These are phyloP conservation scores for Sutorius eximius DNA, from an alignment of 1,284 basidiomycete species.

Conservation along the genomic window DNA sequence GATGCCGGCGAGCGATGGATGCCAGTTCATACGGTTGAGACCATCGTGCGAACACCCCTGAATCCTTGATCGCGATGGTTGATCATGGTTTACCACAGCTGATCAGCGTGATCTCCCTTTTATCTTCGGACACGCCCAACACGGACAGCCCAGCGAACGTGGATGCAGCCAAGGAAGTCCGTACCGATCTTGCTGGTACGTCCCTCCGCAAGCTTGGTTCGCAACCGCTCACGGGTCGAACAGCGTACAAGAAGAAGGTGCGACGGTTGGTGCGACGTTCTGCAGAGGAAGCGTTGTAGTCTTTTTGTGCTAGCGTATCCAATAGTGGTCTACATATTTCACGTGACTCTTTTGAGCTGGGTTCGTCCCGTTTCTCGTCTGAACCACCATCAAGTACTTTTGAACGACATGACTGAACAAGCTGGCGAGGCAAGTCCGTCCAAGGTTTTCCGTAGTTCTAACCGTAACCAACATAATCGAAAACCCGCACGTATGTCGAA, in stretches of 20 bases:
- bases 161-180: slow-evolving; percentile 91
- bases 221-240: slow-evolving; percentile 8
- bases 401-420: slow-evolving; percentile 39
- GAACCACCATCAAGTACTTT: background rate
- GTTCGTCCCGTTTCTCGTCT: background rate
- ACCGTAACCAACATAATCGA: slow-evolving; percentile 32
- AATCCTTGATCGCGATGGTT: slow-evolving; percentile 1
- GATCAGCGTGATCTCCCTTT: slow-evolving; percentile 92
- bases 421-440: slow-evolving; percentile 42
- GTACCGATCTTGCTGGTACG: slow-evolving; percentile 70
- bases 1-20: slow-evolving; percentile 97
- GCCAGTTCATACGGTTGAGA: slow-evolving; percentile 96
- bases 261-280: slow-evolving; percentile 80
- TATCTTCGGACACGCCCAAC: slow-evolving; percentile 92
- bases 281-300: slow-evolving; percentile 76
- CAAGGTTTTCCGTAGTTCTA: slow-evolving; percentile 30
- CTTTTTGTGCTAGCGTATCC: background rate
- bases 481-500: slow-evolving; percentile 37
- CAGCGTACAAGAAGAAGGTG: slow-evolving; percentile 90
- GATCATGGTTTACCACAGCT: slow-evolving; percentile 55
- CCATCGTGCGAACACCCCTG: slow-evolving; percentile 75
- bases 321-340: slow-evolving; percentile 23
- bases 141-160: slow-evolving; percentile 96
- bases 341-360: slow-evolving; percentile 19
- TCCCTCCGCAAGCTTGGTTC: background rate